Base-by-base conservation (phyloP, 257 asterid species). In the Nicotiana attenuata region DNA sequence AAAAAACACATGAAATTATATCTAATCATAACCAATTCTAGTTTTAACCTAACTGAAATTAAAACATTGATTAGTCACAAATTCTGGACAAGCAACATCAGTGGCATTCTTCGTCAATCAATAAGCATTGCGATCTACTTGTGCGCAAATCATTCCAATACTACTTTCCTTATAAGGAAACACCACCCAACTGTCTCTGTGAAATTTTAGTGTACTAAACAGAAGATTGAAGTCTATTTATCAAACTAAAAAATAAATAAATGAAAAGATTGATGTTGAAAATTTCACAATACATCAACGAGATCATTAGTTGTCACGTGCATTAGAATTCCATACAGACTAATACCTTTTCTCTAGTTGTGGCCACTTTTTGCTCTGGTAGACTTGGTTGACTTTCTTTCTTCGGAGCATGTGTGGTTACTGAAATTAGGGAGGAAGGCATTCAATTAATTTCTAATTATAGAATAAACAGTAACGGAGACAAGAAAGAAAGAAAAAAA, bases 331-430 rank as follows among this genome's bases (percentile, higher is more conserved):
- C 56, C 47, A 24, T 22, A 9, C 59, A 68, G 81, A 77, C 76
- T 45, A 83, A 73, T 86, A 88, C 97, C 94, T 89, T 88, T 76
- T 45, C 66, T 65, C 33, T 84, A 66, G 92, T 56, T 65, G 63
- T 57, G 1, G 82, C 47, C 78, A 85, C 77, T 80, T 81, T 85
- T 77, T 80, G 81, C 76, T 81, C 85, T 65, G 68, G 83, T 77
- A 76, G 87, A 64, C 77, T 85, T 75, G 41, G 85, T 66, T 84
- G 90, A 81, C 78, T 69, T 82, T 80, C 85, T 67, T 84, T 88
- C 75, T 81, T 61, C n/a, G 28, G 33, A 78, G 81, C 87, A 81
- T 77, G 82, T 80, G 79, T 81, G 86, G 91, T 88, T 81, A 82
- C 97, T 95, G 93, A 86, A 91, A 87, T 83, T 56, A 77, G 80